Evolutionary conservation across 371 early-diverging fungal genomes (phyloP).

Genomic region (Mucor velutinosus): DNA sequence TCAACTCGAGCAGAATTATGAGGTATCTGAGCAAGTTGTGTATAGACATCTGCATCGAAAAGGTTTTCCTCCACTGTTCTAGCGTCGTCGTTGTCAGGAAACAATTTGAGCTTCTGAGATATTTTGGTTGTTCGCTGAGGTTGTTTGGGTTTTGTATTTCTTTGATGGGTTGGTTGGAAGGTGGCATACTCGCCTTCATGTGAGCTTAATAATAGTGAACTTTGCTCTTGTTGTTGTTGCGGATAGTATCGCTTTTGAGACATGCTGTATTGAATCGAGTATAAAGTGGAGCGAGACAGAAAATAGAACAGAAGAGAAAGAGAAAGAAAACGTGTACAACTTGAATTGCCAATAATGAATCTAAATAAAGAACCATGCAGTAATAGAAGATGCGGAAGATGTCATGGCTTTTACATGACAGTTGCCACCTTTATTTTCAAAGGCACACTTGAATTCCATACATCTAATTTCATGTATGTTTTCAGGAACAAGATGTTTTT

Average conservation of each 20-base stretch:
- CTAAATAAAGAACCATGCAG: neutral
- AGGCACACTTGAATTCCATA: no score
- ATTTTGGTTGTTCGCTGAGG: slow-evolving; percentile 86
- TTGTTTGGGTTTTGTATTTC: slow-evolving; percentile 9
- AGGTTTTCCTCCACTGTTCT: slow-evolving; percentile 20
- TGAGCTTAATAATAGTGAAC: neutral
- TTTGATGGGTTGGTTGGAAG: neutral
- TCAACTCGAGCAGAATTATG: slow-evolving; percentile 44
- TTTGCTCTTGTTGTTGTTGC: neutral
- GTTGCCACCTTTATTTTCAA: neutral
- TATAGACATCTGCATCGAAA: slow-evolving; percentile 42
- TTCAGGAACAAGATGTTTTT: neutral
- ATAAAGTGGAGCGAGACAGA: neutral
- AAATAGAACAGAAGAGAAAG: neutral
- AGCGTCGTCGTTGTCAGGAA: slow-evolving; percentile 79
- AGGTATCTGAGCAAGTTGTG: slow-evolving; percentile 48
- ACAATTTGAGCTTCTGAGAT: slow-evolving; percentile 85
- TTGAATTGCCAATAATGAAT: neutral
- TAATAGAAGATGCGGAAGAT: neutral
- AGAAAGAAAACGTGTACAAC: neutral
- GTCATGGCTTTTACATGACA: neutral
- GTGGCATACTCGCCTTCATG: neutral
- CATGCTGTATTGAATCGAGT: neutral
- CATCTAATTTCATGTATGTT: neutral
- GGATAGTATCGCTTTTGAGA: neutral